phyloP scores from a whole-genome alignment of 192 early-diverging fungal species.

The Backusella tarrabulga region DNA sequence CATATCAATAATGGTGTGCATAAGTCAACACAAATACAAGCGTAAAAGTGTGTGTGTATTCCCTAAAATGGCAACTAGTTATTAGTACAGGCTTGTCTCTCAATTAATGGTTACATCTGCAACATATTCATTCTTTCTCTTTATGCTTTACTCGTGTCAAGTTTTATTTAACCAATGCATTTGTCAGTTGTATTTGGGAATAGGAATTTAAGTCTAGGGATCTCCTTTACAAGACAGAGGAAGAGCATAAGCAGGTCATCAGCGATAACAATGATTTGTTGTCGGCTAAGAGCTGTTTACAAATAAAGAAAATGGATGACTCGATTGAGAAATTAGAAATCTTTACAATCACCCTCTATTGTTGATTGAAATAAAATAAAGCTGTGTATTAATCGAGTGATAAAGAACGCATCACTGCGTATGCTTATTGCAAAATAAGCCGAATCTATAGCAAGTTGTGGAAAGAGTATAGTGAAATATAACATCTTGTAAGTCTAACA shows the following conservation, averaged over 20 bases:
- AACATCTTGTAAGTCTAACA: too few species aligned
- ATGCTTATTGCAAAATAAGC: too few species aligned
- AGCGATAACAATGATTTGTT: slow-evolving; percentile 89
- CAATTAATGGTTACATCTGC: neutral
- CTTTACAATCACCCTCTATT: slow-evolving; percentile 29
- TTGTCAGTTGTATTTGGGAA: slow-evolving; percentile 73
- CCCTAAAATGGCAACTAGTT: neutral
- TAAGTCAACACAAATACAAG: too few species aligned
- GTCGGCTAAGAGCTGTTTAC: slow-evolving; percentile 57
- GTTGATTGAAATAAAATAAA: neutral
- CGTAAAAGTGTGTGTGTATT: neutral
- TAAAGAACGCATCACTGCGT: too few species aligned
- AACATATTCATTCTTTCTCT: slow-evolving; percentile 23
- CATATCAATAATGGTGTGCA: neutral
- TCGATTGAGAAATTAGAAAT: slow-evolving; percentile 56
- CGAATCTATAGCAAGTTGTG: too few species aligned
- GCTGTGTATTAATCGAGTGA: too few species aligned
- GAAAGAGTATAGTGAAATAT: too few species aligned
- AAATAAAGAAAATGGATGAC: slow-evolving; percentile 30
- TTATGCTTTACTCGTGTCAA: slow-evolving; percentile 84
- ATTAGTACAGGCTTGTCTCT: neutral
- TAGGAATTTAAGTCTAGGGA: slow-evolving; percentile 55
- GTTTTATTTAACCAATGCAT: slow-evolving; percentile 86
- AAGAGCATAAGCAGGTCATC: slow-evolving; percentile 76
- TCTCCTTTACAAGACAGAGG: slow-evolving; percentile 84